These are phyloP conservation scores for Letharia lupina DNA, from an alignment of 495 filamentous ascomycete species.

Conservation along the genomic window DNA sequence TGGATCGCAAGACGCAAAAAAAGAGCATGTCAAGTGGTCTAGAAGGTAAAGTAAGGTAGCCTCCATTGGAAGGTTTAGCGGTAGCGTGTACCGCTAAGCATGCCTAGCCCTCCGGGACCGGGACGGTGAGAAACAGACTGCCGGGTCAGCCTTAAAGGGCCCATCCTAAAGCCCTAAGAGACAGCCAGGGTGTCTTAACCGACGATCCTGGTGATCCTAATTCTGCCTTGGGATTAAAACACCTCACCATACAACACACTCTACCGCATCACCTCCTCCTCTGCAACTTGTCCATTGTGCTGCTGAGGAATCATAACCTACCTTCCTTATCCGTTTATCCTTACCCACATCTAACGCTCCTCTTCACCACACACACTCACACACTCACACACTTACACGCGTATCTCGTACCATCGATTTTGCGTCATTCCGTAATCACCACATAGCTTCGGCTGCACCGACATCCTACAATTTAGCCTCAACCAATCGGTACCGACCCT, in stretches of 20 bases:
- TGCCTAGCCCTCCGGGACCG: slow-evolving; percentile 1
- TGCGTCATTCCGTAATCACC: slow-evolving; percentile 6
- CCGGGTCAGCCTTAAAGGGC: slow-evolving; percentile 4
- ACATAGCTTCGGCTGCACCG: slow-evolving; percentile 11
- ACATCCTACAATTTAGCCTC: background rate
- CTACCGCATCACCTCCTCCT: background rate
- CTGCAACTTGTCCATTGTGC: background rate
- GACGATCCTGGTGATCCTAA: background rate
- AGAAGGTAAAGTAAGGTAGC: background rate
- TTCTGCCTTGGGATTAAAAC: background rate
- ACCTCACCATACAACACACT: background rate
- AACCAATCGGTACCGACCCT: slow-evolving; percentile 5
- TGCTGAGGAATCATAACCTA: background rate
- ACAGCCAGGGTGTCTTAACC: background rate
- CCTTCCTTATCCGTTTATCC: background rate
- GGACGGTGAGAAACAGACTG: background rate
- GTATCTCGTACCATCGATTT: background rate
- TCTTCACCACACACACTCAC: background rate
- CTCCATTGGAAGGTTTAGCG: background rate
- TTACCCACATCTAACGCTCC: background rate
- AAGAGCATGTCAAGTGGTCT: slow-evolving; percentile 2
- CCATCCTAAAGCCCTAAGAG: background rate
- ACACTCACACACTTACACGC: background rate
- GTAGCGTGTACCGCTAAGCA: background rate
- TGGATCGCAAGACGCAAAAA: slow-evolving; percentile 8